These are phyloP conservation scores for Bodo saltans DNA, from an alignment of 78 protist genomes.

Conservation along the genomic window DNA sequence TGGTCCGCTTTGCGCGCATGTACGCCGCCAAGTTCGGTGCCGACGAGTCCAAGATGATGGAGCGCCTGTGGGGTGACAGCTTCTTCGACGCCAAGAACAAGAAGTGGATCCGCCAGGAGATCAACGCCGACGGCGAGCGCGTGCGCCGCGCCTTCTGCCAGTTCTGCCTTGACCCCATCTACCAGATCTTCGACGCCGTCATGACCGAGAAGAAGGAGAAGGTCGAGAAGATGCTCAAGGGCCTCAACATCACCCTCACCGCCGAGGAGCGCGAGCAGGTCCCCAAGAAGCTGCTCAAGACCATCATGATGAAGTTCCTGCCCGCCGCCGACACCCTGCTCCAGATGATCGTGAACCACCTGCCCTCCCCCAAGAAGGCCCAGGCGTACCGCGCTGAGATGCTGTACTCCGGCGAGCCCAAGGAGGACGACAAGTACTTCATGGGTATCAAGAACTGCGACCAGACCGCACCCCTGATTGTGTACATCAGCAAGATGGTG, in stretches of 20 bases:
- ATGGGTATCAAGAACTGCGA: constrained; percentile 76
- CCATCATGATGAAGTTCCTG: constrained; percentile 91
- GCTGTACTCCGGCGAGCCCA: constrained; percentile 84
- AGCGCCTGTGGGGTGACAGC: constrained; percentile 98
- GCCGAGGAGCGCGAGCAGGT: constrained; percentile 74
- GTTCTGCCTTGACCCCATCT: constrained; percentile 95
- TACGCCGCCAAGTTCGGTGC: constrained; percentile 70
- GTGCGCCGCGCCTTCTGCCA: constrained; percentile 89
- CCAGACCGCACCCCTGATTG: constrained; percentile 92
- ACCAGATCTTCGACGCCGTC: constrained; percentile 75
- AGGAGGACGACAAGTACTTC: constrained; percentile 49
- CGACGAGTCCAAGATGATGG: constrained; percentile 64
- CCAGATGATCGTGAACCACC: constrained; percentile 90
- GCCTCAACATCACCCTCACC: constrained; percentile 70
- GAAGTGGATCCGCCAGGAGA: constrained; percentile 75
- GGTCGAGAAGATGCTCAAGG: constrained; percentile 63
- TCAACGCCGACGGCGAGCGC: constrained; percentile 51
- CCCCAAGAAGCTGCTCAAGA: constrained; percentile 87
- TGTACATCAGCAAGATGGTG: constrained; percentile 99
- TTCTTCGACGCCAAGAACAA: constrained; percentile 79
- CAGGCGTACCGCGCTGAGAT: constrained; percentile 91
- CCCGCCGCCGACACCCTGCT: constrained; percentile 97
- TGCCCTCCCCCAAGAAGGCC: constrained; percentile 95
- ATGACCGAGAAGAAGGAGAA: constrained; percentile 79
- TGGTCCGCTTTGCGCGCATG: constrained; percentile 69